Conservation (phyloP, 1,284 basidiomycete species). For the Moesziomyces parantarcticus region DNA sequence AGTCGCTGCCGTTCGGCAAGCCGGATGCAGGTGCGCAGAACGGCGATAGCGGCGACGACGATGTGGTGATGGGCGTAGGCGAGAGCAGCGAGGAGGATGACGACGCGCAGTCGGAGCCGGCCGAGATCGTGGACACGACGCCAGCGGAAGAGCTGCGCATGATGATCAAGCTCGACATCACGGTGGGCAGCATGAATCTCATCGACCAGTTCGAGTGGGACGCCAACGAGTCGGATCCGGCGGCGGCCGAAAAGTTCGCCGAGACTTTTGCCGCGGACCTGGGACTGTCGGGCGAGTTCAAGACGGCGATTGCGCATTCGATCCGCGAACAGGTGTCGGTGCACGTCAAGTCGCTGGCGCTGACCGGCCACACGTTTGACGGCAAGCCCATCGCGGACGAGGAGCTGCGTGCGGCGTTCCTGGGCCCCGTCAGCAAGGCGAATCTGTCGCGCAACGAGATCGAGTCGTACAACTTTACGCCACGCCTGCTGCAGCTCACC, state of each 20-base stretch:
- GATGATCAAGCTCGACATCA: slow-evolving; percentile 94
- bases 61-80: slow-evolving; percentile 35
- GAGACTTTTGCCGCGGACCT: slow-evolving; percentile 87
- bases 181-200: slow-evolving; percentile 90
- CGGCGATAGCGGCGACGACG: slow-evolving; percentile 69
- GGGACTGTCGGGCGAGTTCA: slow-evolving; percentile 85
- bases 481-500: slow-evolving; percentile 85
- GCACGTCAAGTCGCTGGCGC: slow-evolving; percentile 90
- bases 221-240: slow-evolving; percentile 76
- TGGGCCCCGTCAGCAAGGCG: slow-evolving; percentile 75
- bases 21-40: slow-evolving; percentile 73
- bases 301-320: slow-evolving; percentile 92
- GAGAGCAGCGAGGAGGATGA: slow-evolving; percentile 69
- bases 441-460: slow-evolving; percentile 75
- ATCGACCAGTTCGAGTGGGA: slow-evolving; percentile 99
- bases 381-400: slow-evolving; percentile 85
- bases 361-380: slow-evolving; percentile 87
- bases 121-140: slow-evolving; percentile 37
- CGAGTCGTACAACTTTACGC: slow-evolving; percentile 77
- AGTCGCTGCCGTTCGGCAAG: slow-evolving; percentile 46
- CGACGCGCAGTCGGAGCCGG: slow-evolving; percentile 64
- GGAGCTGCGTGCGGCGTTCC: slow-evolving; percentile 87
- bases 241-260: slow-evolving; percentile 92
- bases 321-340: slow-evolving; percentile 95
- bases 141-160: slow-evolving; percentile 79